Conservation (phyloP, 2,329 filamentous ascomycete genomes). For the Paraconiothyrium brasiliense region DNA sequence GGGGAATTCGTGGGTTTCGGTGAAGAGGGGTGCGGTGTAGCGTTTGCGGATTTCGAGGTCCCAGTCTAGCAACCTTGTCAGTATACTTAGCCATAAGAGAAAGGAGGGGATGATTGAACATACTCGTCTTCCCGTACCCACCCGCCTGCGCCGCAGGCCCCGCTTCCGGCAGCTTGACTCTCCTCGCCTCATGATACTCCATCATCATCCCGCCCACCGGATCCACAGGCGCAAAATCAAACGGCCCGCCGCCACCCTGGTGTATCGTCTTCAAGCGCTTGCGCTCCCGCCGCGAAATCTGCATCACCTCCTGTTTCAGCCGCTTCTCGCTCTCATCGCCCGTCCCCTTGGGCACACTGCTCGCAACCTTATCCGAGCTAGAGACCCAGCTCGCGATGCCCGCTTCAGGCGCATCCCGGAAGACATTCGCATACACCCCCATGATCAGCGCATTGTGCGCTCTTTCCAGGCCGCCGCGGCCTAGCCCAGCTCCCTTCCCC, state of each 20-base stretch:
- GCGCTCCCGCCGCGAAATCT: conserved; percentile 67
- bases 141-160: conserved; percentile 72
- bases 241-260: conserved; percentile 45
- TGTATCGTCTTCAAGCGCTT: conserved; percentile 65
- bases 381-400: conserved; percentile 72
- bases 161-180: conserved; percentile 64
- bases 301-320: conserved; percentile 72
- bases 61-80: conserved; percentile 56
- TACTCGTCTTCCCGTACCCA: conserved; percentile 82
- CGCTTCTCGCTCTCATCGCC: conserved; percentile 71
- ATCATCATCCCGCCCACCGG: conserved; percentile 33
- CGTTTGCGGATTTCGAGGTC: conserved; percentile 72
- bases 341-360: conserved; percentile 73
- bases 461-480: conserved; percentile 62
- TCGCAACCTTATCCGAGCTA: conserved; percentile 75
- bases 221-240: conserved; percentile 14
- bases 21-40: conserved; percentile 68
- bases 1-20: conserved; percentile 71
- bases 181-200: conserved; percentile 50
- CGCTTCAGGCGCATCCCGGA: conserved; percentile 68
- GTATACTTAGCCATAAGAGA: not conserved
- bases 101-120: conserved; percentile 41
- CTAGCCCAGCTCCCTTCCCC: conserved; percentile 21
- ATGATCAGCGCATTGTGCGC: conserved; percentile 70
- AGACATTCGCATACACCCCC: conserved; percentile 67